These are phyloP conservation scores for Calonectria naviculata DNA, from an alignment of 2,329 filamentous ascomycete genomes.

Conservation along the genomic window DNA sequence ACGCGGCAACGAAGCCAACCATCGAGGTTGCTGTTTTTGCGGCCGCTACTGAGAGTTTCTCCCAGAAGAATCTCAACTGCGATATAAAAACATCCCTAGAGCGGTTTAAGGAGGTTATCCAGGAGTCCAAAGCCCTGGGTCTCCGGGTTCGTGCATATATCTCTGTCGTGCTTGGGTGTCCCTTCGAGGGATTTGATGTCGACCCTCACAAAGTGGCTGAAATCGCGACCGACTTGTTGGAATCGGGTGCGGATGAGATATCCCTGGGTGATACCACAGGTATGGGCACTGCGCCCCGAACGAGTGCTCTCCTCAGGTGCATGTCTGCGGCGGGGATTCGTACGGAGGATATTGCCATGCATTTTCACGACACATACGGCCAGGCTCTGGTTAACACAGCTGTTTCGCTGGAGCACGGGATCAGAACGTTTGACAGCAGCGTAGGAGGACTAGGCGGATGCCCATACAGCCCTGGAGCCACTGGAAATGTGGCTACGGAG, in stretches of 20 bases:
- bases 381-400: slow-evolving; percentile 87
- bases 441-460: slow-evolving; percentile 87
- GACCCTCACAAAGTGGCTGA: slow-evolving; percentile 72
- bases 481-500: slow-evolving; percentile 88
- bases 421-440: slow-evolving; percentile 82
- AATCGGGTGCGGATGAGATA: slow-evolving; percentile 92
- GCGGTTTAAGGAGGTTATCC: slow-evolving; percentile 77
- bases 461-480: slow-evolving; percentile 86
- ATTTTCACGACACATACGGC: slow-evolving; percentile 92
- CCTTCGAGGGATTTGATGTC: slow-evolving; percentile 76
- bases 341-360: slow-evolving; percentile 78
- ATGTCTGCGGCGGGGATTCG: slow-evolving; percentile 75
- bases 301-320: slow-evolving; percentile 71
- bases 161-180: slow-evolving; percentile 83
- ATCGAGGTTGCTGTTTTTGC: slow-evolving; percentile 85
- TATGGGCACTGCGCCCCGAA: slow-evolving; percentile 84
- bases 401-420: slow-evolving; percentile 80
- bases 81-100: slow-evolving; percentile 78
- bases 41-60: slow-evolving; percentile 84
- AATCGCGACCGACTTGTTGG: slow-evolving; percentile 76
- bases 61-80: slow-evolving; percentile 85
- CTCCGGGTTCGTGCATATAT: slow-evolving; percentile 83
- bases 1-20: slow-evolving; percentile 56
- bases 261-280: slow-evolving; percentile 91
- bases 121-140: slow-evolving; percentile 71